A percentile compares a stretch with the other conserved stretches of the same genome.
These are phyloP conservation scores for Psophocarpus tetragonolobus DNA, from an alignment of 306 rosid species.

Conservation along the genomic window DNA sequence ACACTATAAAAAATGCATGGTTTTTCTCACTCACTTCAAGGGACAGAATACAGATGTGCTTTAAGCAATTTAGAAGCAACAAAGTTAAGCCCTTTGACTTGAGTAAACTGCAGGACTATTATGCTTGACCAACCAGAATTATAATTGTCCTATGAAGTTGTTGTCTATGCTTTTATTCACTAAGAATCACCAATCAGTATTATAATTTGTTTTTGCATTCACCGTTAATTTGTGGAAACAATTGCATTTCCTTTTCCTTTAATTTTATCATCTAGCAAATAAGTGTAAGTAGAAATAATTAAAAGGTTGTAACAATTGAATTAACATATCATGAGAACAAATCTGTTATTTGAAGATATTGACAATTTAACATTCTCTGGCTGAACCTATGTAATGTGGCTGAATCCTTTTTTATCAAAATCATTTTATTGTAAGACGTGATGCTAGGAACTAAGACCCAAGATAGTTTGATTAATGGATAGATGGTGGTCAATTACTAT, in stretches of 20 bases:
- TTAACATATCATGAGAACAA: too few species aligned
- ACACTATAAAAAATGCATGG: conserved; percentile 70
- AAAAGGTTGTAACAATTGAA: too few species aligned
- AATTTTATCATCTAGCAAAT: neutral
- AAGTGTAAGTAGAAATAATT: conserved; percentile 10
- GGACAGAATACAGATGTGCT: conserved; percentile 76
- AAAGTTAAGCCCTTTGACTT: conserved; percentile 88
- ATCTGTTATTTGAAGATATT: too few species aligned
- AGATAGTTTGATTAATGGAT: too few species aligned
- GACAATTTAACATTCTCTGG: too few species aligned
- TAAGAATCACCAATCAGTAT: neutral
- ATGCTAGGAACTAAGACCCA: too few species aligned
- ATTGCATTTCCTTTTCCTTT: neutral
- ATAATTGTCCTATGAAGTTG: neutral
- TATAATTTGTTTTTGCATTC: neutral
- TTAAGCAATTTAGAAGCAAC: conserved; percentile 84
- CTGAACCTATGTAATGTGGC: too few species aligned
- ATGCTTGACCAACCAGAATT: conserved; percentile 69
- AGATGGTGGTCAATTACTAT: too few species aligned
- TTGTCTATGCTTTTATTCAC: conserved; percentile 13
- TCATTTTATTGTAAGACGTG: too few species aligned
- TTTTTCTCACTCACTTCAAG: conserved; percentile 59
- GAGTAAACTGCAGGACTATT: conserved; percentile 83
- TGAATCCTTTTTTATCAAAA: too few species aligned
- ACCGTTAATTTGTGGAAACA: neutral